Evolutionary conservation across 2,329 filamentous ascomycete genomes (phyloP).

Genomic region (Gliomastix tumulicola): DNA sequence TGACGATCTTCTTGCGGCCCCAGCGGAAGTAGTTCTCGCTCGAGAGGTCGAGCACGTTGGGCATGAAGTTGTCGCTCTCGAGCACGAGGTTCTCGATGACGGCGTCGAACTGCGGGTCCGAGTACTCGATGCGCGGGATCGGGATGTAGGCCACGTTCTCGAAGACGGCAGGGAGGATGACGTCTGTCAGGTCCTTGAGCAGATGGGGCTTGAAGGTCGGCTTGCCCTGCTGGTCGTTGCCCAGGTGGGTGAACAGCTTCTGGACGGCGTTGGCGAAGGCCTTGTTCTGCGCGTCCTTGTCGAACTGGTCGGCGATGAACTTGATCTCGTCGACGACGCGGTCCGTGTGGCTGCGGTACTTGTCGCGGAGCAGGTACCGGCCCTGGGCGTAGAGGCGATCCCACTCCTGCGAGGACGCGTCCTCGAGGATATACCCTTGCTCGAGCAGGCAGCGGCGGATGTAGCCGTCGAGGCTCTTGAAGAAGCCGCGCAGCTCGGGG

Average conservation of each 20-base stretch:
- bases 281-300: constrained; percentile 80
- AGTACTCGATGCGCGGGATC: constrained; percentile 89
- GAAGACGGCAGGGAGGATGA: constrained; percentile 77
- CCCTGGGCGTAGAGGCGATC: constrained; percentile 79
- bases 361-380: constrained; percentile 77
- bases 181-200: constrained; percentile 77
- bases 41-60: constrained; percentile 81
- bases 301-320: constrained; percentile 84
- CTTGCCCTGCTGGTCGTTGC: constrained; percentile 79
- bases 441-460: constrained; percentile 79
- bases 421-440: constrained; percentile 85
- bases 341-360: constrained; percentile 81
- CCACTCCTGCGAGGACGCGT: constrained; percentile 74
- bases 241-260: constrained; percentile 83
- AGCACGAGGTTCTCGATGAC: constrained; percentile 92
- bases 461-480: constrained; percentile 69
- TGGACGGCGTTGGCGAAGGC: constrained; percentile 68
- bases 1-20: constrained; percentile 82
- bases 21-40: constrained; percentile 94
- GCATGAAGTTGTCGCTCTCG: constrained; percentile 94
- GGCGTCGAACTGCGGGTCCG: constrained; percentile 75
- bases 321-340: constrained; percentile 83
- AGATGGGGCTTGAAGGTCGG: constrained; percentile 87
- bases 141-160: constrained; percentile 86
- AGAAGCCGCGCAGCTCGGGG: constrained; percentile 82